Conservation (phyloP, 2,329 filamentous ascomycete genomes). For the Thelonectria discophora region DNA sequence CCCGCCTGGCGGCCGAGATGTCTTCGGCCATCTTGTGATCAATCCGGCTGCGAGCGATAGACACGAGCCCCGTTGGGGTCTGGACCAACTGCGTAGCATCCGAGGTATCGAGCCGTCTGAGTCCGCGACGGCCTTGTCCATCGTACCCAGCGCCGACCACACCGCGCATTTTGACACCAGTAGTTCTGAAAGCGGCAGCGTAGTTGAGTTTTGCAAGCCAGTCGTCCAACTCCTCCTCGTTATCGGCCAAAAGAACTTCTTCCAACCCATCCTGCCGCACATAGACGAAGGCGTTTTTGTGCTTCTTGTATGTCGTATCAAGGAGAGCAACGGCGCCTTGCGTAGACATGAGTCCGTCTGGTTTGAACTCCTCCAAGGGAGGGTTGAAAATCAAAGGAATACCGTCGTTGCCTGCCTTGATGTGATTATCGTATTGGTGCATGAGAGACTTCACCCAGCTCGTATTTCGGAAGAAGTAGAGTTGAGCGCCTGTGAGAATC, state of each 20-base stretch:
- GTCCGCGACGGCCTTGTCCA: constrained; percentile 77
- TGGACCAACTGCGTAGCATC: constrained; percentile 68
- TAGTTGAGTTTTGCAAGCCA: constrained; percentile 98
- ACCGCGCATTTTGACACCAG: constrained; percentile 89
- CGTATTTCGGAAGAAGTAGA: constrained; percentile 96
- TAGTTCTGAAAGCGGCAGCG: constrained; percentile 90
- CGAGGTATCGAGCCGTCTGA: constrained; percentile 74
- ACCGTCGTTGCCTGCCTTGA: constrained; percentile 78
- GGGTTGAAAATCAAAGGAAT: constrained; percentile 89
- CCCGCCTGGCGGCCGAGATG: constrained; percentile 81
- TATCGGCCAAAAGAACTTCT: constrained; percentile 90
- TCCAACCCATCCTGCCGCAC: constrained; percentile 87
- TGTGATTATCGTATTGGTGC: constrained; percentile 83
- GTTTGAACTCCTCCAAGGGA: constrained; percentile 89
- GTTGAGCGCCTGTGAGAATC: constrained; percentile 92
- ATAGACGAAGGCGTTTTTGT: constrained; percentile 94
- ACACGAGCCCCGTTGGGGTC: constrained; percentile 77
- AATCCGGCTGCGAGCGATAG: constrained; percentile 75
- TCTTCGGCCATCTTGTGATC: constrained; percentile 87
- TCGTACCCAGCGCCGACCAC: constrained; percentile 87
- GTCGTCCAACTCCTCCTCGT: constrained; percentile 91
- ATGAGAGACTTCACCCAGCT: constrained; percentile 92
- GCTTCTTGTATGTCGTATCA: constrained; percentile 88
- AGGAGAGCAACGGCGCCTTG: constrained; percentile 89
- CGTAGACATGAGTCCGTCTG: constrained; percentile 91